These are phyloP conservation scores for Xylaria sp. DNA, from an alignment of 2,329 filamentous ascomycete genomes.

Conservation along the genomic window DNA sequence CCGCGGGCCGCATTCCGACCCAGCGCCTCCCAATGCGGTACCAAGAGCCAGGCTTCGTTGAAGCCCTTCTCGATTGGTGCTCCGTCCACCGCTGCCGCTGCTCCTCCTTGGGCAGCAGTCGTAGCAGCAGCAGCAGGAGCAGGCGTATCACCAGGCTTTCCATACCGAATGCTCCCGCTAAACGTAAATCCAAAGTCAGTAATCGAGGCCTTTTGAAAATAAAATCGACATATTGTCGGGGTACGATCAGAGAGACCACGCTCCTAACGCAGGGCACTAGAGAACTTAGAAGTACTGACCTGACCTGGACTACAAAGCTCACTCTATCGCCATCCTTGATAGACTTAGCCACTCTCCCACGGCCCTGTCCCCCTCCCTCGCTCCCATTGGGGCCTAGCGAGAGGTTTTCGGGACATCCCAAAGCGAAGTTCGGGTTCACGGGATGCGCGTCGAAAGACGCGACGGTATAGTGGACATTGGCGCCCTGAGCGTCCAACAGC, in stretches of 20 bases:
- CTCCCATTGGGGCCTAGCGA: background rate
- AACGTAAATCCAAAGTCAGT: background rate
- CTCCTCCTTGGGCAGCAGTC: background rate
- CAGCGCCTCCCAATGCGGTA: slow-evolving; percentile 76
- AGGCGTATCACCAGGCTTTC: slow-evolving; percentile 51
- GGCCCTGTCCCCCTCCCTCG: slow-evolving; percentile 28
- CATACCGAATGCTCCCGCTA: slow-evolving; percentile 30
- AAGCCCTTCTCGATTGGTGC: slow-evolving; percentile 69
- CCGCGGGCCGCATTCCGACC: slow-evolving; percentile 64
- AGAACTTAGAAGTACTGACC: background rate
- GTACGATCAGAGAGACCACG: background rate
- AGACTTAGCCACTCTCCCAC: slow-evolving; percentile 37
- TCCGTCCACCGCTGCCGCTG: slow-evolving; percentile 57
- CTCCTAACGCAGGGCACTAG: background rate
- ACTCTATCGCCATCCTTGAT: slow-evolving; percentile 65
- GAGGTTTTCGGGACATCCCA: slow-evolving; percentile 64
- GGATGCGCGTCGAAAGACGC: slow-evolving; percentile 82
- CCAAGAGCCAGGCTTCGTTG: slow-evolving; percentile 82
- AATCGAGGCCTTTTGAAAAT: background rate
- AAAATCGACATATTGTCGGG: background rate
- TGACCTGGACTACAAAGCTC: slow-evolving; percentile 78
- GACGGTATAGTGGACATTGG: slow-evolving; percentile 72
- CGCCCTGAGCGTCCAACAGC: slow-evolving; percentile 71
- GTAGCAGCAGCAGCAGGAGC: background rate
- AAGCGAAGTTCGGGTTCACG: slow-evolving; percentile 73